phyloP scores from a whole-genome alignment of 1,284 basidiomycete genomes.

The Naganishia sp. region DNA sequence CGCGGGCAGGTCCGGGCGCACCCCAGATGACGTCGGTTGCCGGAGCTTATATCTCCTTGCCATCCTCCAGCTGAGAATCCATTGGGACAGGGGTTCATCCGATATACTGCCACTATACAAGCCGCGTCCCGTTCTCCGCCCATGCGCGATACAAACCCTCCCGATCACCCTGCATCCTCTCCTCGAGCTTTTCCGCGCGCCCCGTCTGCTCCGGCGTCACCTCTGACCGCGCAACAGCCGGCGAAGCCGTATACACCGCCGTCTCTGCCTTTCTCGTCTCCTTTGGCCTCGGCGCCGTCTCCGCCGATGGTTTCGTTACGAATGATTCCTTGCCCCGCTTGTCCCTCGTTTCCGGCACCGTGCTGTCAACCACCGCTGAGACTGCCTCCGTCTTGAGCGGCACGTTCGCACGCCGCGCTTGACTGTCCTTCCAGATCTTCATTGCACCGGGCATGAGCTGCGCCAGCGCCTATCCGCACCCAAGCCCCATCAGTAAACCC shows the following conservation, averaged over 20 bases:
- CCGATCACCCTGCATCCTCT: background rate
- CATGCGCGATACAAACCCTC: constrained; percentile 6
- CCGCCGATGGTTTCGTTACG: background rate
- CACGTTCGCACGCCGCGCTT: background rate
- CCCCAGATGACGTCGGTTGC: background rate
- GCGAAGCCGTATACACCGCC: constrained; percentile 15
- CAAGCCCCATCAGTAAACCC: background rate
- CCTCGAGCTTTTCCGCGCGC: constrained; percentile 2
- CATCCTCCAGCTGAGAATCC: too few species aligned
- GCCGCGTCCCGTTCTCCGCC: constrained; percentile 9
- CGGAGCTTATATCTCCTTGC: background rate
- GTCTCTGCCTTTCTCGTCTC: background rate
- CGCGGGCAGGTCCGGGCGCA: background rate
- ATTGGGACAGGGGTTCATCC: background rate
- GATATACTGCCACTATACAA: constrained; percentile 1
- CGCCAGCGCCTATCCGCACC: constrained; percentile 43
- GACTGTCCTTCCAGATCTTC: constrained; percentile 46
- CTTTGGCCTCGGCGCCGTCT: background rate
- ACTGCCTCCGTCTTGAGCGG: constrained; percentile 17
- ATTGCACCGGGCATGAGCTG: constrained; percentile 52
- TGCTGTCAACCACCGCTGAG: background rate
- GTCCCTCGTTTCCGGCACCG: background rate
- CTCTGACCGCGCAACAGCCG: constrained; percentile 3
- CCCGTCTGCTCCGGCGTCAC: constrained; percentile 10
- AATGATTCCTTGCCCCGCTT: background rate